Evolutionary conservation across 768 basidiomycete species (phyloP), one percentile per base, ranked within the genome.

Genomic region (Boletus speciosus): DNA sequence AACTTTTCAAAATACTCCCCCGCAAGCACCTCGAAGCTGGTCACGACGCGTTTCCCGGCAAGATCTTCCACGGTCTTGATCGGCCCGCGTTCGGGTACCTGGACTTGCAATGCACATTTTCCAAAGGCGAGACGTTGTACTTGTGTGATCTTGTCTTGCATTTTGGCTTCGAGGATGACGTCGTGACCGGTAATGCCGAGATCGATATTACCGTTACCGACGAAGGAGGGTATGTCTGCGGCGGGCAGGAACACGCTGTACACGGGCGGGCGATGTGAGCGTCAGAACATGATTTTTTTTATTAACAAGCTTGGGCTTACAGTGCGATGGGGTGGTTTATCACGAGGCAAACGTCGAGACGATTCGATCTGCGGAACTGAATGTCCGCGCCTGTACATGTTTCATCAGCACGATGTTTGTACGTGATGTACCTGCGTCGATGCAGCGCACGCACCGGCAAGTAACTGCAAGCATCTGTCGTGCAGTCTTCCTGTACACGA

Each of bases 151-250:
- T 83, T 80, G 12, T 78, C 69, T 57, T 89, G 77, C 86, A 97
- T 93, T 52, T 85, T 74, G 2, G 93, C 80, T 71, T 99, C 96
- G 43, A 95, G 82, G 60, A 98, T 90, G 58, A 97, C 91, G 75
- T 99, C 97, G 73, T 98, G 94, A 5, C 97, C 97, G 9, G 97
- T 98, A 63, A 99, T 97, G 6, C 97, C 97, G 41, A 99, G 79
- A 63, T 98, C 91, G 65, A 99, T 90, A 66, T 94, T 89, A 46
- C 97, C 97, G 69, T 96, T 94, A 40, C 94, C 97, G 42, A 99
- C 97, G 72, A 98, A 99, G 29, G 94, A 96, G 10, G 97, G 95
- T 59, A 99, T 99, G 66, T 99, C 97, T 6, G 89, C 79, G 1
- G 97, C 97, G 23, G 97, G 95, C 23, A 98, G 87, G 74, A 99